Conservation (phyloP, 495 filamentous ascomycete genomes). For the Aspergillus campestris region DNA sequence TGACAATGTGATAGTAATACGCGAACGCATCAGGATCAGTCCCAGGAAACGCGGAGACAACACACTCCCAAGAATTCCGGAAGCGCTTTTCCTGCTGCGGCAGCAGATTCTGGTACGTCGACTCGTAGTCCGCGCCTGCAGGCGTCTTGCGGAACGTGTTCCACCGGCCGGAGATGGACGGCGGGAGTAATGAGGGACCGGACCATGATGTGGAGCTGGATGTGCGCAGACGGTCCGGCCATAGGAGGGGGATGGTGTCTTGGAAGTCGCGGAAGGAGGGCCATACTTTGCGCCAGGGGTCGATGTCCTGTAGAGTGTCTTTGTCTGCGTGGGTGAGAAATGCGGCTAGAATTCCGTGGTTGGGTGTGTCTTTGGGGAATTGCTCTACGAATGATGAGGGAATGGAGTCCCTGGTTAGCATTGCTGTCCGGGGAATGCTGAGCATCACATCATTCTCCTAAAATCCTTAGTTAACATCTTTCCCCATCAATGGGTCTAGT, state of each 20-base stretch:
- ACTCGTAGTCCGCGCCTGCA: slow-evolving; percentile 11
- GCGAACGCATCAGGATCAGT: slow-evolving; percentile 42
- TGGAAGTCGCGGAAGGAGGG: slow-evolving; percentile 47
- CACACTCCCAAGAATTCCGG: slow-evolving; percentile 43
- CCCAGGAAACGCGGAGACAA: slow-evolving; percentile 39
- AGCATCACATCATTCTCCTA: slow-evolving; percentile 37
- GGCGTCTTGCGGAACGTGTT: slow-evolving; percentile 8
- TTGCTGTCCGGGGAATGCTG: slow-evolving; percentile 49
- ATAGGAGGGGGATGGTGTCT: slow-evolving; percentile 55
- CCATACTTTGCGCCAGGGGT: slow-evolving; percentile 55
- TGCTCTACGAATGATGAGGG: slow-evolving; percentile 29
- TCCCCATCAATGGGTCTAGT: not conserved
- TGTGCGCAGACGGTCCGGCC: slow-evolving; percentile 32
- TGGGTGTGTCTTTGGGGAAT: slow-evolving; percentile 41
- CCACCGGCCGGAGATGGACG: slow-evolving; percentile 23
- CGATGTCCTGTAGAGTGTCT: slow-evolving; percentile 10
- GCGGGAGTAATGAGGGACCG: slow-evolving; percentile 15
- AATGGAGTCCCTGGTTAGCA: slow-evolving; percentile 52
- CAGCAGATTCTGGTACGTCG: slow-evolving; percentile 40
- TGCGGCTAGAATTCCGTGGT: slow-evolving; percentile 58
- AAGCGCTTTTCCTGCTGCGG: slow-evolving; percentile 53
- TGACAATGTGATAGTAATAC: slow-evolving; percentile 67
- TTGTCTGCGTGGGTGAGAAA: slow-evolving; percentile 44
- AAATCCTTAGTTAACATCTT: no score
- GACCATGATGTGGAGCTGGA: slow-evolving; percentile 9